Evolutionary conservation across 257 asterid genomes (phyloP).

Genomic region (Nicotiana sylvestris): DNA sequence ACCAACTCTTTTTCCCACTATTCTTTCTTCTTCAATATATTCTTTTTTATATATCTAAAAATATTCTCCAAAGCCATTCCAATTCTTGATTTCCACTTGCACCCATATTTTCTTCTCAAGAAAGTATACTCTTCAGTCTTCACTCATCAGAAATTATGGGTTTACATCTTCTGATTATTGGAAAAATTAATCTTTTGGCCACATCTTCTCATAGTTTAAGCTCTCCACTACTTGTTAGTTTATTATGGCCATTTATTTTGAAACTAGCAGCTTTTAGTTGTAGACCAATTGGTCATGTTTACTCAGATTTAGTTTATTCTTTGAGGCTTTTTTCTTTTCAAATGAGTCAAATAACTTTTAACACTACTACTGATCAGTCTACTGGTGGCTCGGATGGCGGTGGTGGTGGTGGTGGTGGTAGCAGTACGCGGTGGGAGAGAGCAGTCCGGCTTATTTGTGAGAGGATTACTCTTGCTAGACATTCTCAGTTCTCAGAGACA

Average conservation of each 20-base stretch:
- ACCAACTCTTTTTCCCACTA: background rate
- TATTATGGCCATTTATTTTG: background rate
- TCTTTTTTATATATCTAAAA: background rate
- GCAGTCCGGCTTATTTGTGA: background rate
- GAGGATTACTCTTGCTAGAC: constrained; percentile 11
- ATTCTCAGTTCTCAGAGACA: background rate
- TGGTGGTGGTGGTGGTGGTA: background rate
- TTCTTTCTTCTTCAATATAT: background rate
- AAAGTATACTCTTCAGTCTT: background rate
- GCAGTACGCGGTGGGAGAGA: constrained; percentile 9
- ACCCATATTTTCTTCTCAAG: background rate
- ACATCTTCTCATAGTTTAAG: background rate
- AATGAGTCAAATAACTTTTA: constrained; percentile 10
- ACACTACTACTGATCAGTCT: background rate
- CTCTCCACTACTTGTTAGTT: background rate
- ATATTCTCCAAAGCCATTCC: background rate
- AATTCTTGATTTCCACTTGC: background rate
- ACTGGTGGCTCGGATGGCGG: background rate
- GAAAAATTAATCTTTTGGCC: background rate
- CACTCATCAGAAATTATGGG: background rate
- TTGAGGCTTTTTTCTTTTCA: constrained; percentile 3
- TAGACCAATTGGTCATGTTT: constrained; percentile 7
- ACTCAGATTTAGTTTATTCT: background rate
- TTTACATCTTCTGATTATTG: background rate
- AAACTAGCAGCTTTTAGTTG: background rate